phyloP scores from a whole-genome alignment of 257 asterid genomes.

The Rubia yunnanensis region DNA sequence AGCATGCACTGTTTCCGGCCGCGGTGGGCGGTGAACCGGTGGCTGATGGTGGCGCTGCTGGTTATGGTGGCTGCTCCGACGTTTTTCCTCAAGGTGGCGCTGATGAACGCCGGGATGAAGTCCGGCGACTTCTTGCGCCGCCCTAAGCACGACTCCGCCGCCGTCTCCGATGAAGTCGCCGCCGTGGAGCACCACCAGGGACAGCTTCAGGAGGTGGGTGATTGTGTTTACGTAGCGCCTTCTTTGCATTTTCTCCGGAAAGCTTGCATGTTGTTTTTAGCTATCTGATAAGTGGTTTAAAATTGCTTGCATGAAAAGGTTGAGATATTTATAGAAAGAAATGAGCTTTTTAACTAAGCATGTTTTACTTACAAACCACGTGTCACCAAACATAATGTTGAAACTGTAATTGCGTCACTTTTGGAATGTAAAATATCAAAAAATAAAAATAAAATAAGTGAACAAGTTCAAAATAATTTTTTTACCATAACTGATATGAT shows the following conservation, averaged over 20 bases:
- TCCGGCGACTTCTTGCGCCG: constrained; percentile 19
- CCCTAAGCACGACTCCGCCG: neutral
- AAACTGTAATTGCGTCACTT: too few species aligned
- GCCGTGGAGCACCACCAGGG: neutral
- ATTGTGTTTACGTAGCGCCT: neutral
- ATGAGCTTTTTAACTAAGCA: too few species aligned
- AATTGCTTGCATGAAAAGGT: too few species aligned
- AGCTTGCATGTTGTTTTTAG: too few species aligned
- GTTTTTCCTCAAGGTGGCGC: constrained; percentile 19
- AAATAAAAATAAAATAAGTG: too few species aligned
- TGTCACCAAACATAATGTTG: too few species aligned
- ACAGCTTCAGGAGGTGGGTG: constrained; percentile 4
- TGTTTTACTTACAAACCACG: too few species aligned
- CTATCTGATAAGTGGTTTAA: too few species aligned
- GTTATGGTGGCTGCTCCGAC: constrained; percentile 20
- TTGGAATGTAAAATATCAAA: too few species aligned
- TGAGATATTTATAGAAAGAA: too few species aligned
- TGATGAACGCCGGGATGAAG: constrained; percentile 8
- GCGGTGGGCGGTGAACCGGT: constrained; percentile 20
- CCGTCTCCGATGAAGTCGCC: neutral
- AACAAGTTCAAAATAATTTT: too few species aligned
- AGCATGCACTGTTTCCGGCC: constrained; percentile 11
- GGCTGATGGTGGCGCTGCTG: constrained; percentile 19
- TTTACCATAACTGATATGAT: too few species aligned
- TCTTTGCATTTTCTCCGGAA: neutral